Base-by-base conservation (phyloP, 202 grass and related monocot species). In the Tripidium arundinaceum region DNA sequence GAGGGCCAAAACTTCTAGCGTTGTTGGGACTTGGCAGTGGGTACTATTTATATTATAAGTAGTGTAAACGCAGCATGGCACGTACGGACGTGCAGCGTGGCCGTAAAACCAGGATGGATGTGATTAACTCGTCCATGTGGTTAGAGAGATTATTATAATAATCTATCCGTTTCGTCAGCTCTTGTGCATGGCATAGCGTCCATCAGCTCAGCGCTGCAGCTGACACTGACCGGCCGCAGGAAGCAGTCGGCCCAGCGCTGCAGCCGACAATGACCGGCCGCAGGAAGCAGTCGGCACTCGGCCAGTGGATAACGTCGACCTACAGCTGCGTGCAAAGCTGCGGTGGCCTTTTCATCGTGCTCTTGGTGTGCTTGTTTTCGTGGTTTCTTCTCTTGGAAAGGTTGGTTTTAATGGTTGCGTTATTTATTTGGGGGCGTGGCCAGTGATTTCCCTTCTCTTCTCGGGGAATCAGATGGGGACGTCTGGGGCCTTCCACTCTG, bases 401-500 rank as follows among this genome's bases (percentile, higher is more conserved):
- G 22, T 27, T 52, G 36, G 5, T 13, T 43, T 0, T n/a, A 13
- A 13, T 45, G 11, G 42, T 6, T 46, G 13, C 4, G 15, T 46
- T 46, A 1, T 18, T n/a, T n/a, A n/a, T n/a, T 52, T 7, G 60
- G 69, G 5, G 25, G 50, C 24, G 15, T 42, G 18, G n/a, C 76
- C 31, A 9, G 21, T 27, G 62, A n/a, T 1, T 18, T 12, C 18
- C 29, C n/a, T n/a, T n/a, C n/a, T n/a, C 41, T 15, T 19, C 54
- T 39, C 16, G 65, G 73, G 5, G 19, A n/a, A 37, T 46, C 8
- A 55, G 37, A 11, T 16, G 12, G 19, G 37, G 29, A 66, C 29
- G 27, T 11, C 12, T 55, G 63, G 74, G 54, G 38, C 38, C 38
- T 70, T 78, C 74, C 82, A 71, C 65, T 62, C 16, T 71, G 82